Evolutionary conservation across 768 basidiomycete genomes (phyloP), one percentile per base, ranked within the genome.

Genomic region (Russula abietina): DNA sequence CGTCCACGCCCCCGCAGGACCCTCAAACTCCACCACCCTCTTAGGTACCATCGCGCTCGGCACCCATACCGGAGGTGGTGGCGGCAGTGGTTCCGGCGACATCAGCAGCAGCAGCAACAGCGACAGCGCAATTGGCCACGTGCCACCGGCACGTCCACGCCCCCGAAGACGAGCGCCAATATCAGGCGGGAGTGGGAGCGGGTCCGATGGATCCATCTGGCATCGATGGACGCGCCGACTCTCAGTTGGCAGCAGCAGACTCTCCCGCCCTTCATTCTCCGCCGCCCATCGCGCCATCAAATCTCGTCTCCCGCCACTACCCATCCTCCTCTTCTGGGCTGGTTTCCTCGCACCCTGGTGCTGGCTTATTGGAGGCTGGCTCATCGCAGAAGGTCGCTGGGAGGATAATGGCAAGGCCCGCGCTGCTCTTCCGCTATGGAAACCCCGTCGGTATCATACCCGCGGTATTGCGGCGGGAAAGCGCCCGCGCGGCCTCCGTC

Each of bases 351-450:
- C 80, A 51, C 88, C 88, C 0, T 82, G 86, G 72, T 80, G 88
- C 57, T 90, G 88, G 88, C 78, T 90, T 50, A 77, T 89, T 16
- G 88, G 88, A 0, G 88, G 88, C 4, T 90, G 88, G 88, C 80
- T 87, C 32, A 71, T 80, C 60, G 46, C 56, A 28, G 67, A 68
- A 33, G 67, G 60, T 11, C 59, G 80, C 75, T 78, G 79, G 81
- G 67, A 80, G 77, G 70, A 68, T 70, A 65, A 38, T 73, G 70
- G 59, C 73, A 71, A 69, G 75, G 76, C 77, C 75, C 70, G 71
- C 76, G 74, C 64, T 67, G 61, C 70, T 73, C 46, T 78, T 73
- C 61, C 75, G 74, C 57, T 67, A 54, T 52, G 65, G 69, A 9
- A 61, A 62, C 39, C 62, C 10, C 39, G 49, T 10, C 6, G 36